phyloP scores from a whole-genome alignment of 495 filamentous ascomycete species.

The Glarea lozoyensis region DNA sequence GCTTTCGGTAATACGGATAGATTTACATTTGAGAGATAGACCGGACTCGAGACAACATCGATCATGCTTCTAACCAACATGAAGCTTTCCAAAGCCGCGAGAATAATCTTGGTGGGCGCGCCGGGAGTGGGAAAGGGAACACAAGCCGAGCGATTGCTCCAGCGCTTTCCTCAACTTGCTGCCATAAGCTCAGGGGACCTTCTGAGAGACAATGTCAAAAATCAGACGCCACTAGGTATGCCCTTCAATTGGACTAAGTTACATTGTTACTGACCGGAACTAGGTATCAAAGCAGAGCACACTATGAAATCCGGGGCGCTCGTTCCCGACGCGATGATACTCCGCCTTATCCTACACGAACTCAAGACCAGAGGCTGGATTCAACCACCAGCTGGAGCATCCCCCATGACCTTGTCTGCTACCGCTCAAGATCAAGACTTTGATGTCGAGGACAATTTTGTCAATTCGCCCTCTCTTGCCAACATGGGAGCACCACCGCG shows the following conservation, averaged over 20 bases:
- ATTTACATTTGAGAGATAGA: too few relatives aligned
- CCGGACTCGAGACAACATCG: too few relatives aligned
- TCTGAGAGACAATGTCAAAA: constrained; percentile 84
- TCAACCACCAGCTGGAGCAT: constrained; percentile 37
- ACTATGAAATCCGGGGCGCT: constrained; percentile 78
- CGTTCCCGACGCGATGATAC: constrained; percentile 82
- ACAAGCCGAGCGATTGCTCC: constrained; percentile 78
- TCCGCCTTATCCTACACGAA: constrained; percentile 84
- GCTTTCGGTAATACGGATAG: too few relatives aligned
- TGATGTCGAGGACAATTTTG: constrained; percentile 18
- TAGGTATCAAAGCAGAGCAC: constrained; percentile 81
- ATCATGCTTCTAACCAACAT: too few relatives aligned
- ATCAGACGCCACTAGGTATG: constrained; percentile 75
- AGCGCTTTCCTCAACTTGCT: constrained; percentile 79
- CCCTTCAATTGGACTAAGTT: neutral
- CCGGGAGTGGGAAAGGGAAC: constrained; percentile 93
- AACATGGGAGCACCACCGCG: constrained; percentile 17
- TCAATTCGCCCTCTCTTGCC: constrained; percentile 14
- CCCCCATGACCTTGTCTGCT: constrained; percentile 64
- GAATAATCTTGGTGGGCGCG: constrained; percentile 92
- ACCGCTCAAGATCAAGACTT: constrained; percentile 21
- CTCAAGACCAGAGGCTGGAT: constrained; percentile 79
- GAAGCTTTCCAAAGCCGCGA: constrained; percentile 72
- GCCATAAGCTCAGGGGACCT: constrained; percentile 92
- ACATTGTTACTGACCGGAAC: constrained; percentile 1